Conservation (phyloP, 2,329 filamentous ascomycete genomes). For the Xylariaceae sp. region DNA sequence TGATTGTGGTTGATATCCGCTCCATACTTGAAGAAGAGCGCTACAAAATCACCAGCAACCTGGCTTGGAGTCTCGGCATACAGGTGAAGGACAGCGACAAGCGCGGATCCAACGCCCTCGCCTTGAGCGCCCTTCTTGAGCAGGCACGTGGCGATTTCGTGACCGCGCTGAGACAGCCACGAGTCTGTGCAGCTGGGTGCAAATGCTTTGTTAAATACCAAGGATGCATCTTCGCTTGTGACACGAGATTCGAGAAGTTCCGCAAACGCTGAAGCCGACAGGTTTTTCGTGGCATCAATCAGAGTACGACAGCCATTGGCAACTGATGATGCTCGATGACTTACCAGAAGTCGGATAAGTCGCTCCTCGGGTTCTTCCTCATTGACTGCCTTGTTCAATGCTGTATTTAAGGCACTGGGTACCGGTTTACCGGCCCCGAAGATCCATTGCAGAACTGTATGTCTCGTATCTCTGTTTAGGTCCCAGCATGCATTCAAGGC, state of each 20-base stretch:
- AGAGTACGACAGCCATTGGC: constrained; percentile 49
- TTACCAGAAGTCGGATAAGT: constrained; percentile 43
- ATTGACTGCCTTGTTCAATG: constrained; percentile 48
- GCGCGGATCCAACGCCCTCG: constrained; percentile 39
- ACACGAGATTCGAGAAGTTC: constrained; percentile 40
- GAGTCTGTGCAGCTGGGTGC: constrained; percentile 31
- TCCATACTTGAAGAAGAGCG: constrained; percentile 36
- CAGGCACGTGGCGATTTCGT: constrained; percentile 43
- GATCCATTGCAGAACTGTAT: constrained; percentile 44
- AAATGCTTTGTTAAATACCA: constrained; percentile 43
- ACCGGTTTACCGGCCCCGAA: constrained; percentile 46
- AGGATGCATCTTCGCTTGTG: constrained; percentile 37
- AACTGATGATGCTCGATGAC: constrained; percentile 47
- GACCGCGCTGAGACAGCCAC: constrained; percentile 45
- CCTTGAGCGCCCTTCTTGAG: constrained; percentile 45
- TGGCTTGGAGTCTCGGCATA: constrained; percentile 33
- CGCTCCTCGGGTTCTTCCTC: constrained; percentile 46
- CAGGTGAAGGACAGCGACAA: constrained; percentile 42
- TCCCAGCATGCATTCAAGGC: constrained; percentile 52
- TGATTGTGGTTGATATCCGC: constrained; percentile 47
- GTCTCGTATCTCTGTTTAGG: constrained; percentile 43
- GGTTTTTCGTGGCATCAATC: constrained; percentile 41
- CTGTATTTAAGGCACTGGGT: constrained; percentile 46
- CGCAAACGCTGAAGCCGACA: constrained; percentile 34
- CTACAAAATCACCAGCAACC: constrained; percentile 43